phyloP scores from a whole-genome alignment of 352 stramenopile species.

The Blastocystis sp. region DNA sequence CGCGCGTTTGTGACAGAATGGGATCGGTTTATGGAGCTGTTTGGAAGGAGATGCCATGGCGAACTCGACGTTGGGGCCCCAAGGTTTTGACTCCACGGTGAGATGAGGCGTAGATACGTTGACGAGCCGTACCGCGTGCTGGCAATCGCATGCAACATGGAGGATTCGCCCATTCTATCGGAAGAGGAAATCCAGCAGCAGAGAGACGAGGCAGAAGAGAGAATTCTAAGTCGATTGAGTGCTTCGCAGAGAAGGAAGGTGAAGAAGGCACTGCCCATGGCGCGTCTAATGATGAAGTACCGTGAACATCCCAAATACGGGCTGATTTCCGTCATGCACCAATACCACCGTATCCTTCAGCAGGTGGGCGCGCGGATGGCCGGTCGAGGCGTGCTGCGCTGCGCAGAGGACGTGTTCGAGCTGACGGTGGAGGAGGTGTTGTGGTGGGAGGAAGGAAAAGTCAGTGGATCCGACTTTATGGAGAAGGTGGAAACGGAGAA shows the following conservation, averaged over 20 bases:
- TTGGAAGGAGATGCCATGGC: constrained; percentile 15
- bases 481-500: neutral
- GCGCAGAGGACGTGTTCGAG: neutral
- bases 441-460: constrained; percentile 26
- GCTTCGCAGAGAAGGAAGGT: neutral
- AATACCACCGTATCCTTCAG: neutral
- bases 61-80: constrained; percentile 35
- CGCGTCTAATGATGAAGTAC: constrained; percentile 32
- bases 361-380: neutral
- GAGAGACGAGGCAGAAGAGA: neutral
- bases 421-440: constrained; percentile 43
- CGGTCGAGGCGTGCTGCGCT: neutral
- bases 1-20: neutral
- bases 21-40: constrained; percentile 23
- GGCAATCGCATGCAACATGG: neutral
- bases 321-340: constrained; percentile 6
- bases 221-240: neutral
- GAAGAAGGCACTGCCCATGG: neutral
- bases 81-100: neutral
- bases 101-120: neutral
- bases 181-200: neutral
- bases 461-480: neutral
- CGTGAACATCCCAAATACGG: constrained; percentile 53
- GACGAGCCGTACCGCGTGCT: neutral
- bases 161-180: neutral